These are phyloP conservation scores for Vitis hybrid DNA, from an alignment of 177 flowering plant genomes.

Conservation along the genomic window DNA sequence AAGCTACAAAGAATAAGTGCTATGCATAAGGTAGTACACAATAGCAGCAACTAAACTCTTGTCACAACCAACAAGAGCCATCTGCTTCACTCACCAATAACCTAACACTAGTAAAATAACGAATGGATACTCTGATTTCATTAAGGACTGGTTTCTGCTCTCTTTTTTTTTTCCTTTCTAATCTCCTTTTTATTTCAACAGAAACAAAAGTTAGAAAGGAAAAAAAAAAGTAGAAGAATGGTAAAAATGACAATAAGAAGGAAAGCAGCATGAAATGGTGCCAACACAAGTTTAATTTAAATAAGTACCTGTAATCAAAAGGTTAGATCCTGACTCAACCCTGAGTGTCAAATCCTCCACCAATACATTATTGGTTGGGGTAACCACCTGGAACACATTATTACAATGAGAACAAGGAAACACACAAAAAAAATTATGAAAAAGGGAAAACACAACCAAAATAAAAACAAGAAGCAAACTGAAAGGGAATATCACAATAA, in stretches of 20 bases:
- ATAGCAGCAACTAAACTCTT: background rate
- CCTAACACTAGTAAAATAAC: background rate
- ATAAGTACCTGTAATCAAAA: slow-evolving; percentile 87
- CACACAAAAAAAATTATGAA: too few relatives aligned
- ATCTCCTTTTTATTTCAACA: background rate
- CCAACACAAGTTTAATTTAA: background rate
- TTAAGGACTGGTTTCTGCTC: background rate
- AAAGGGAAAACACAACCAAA: background rate
- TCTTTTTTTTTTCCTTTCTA: background rate
- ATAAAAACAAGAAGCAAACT: background rate
- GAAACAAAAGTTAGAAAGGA: background rate
- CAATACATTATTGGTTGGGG: slow-evolving; percentile 92
- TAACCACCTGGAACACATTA: slow-evolving; percentile 74
- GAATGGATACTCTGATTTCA: background rate
- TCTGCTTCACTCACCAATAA: background rate
- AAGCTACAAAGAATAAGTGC: background rate
- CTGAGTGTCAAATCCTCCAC: slow-evolving; percentile 79
- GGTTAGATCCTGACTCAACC: slow-evolving; percentile 91
- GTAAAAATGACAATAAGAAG: too few relatives aligned
- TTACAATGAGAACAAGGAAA: slow-evolving; percentile 2
- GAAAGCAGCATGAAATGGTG: background rate
- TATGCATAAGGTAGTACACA: background rate
- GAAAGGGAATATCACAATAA: background rate
- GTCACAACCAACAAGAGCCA: background rate
- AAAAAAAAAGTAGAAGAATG: background rate